Base-by-base conservation (phyloP, 495 filamentous ascomycete genomes). In the Neurospora sublineolata region DNA sequence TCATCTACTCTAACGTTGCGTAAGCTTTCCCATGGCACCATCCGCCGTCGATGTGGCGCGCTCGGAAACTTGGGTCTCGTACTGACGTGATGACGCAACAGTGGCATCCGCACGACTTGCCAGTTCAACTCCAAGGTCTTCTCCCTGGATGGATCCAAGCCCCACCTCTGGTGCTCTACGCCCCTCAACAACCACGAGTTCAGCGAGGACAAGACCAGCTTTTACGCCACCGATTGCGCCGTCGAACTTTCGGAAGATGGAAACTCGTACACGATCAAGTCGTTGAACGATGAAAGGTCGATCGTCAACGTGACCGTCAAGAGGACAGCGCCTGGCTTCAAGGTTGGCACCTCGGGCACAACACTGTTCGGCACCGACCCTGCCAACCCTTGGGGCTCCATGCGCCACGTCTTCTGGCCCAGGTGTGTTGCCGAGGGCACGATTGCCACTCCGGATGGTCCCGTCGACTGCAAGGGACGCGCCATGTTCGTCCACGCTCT, bases 1-100 rank as follows among this genome's bases (percentile, higher is more conserved):
- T 97, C 80, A 97, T 98, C 79, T 97, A 97, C 87, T 97, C 91
- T 83, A 99, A 97, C 82, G 92, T 99, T 81, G 91, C 87, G 95
- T 97, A 87, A 85, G 94, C 79, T 40, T 68, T 41, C 46, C 36
- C 69, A 42, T 52, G 44, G 14, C 27, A 69, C 40, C 10, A 40
- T 37, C 68, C 36, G 70, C 39, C 71, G 41, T 73, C 64, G 73
- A 67, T 33, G 71, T 68, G 36, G 14, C 68, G 77, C 46, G 46
- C 46, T 58, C 46, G 20, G 11, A 58, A 33, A 30, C 23, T 9
- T 16, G 20, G 52, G 52, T 12, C 52, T 60, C 12, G 52, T 60
- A 60, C 82, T 82, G 73, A 85, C 79, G 37, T 69, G 52, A 33
- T 60, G 41, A 69, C 37, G 69, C 40, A 52, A 77, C 76, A 98